These are phyloP conservation scores for Lolium multiflorum DNA, from an alignment of 176 grass and related monocot species.

Conservation along the genomic window DNA sequence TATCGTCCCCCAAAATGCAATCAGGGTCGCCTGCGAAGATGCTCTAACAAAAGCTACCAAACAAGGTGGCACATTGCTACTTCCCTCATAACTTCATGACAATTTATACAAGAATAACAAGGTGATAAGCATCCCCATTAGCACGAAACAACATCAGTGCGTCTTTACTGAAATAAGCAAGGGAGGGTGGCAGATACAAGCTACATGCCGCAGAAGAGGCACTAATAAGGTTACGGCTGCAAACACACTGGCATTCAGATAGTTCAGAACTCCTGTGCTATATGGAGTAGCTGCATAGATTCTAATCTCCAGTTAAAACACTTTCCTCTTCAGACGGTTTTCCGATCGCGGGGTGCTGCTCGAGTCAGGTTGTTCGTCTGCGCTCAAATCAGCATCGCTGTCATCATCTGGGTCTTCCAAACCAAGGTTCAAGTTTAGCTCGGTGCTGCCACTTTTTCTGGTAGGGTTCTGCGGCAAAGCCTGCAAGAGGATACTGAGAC, in stretches of 20 bases:
- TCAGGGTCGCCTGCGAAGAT: too few relatives aligned
- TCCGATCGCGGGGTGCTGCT: constrained; percentile 40
- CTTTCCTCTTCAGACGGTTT: constrained; percentile 50
- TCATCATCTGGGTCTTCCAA: constrained; percentile 69
- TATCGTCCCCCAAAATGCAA: too few relatives aligned
- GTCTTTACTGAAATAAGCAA: constrained; percentile 28
- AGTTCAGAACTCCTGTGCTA: background rate
- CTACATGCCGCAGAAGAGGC: background rate
- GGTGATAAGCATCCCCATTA: background rate
- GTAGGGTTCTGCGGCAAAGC: constrained; percentile 46
- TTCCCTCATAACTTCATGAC: background rate
- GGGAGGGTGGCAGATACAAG: background rate
- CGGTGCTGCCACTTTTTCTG: constrained; percentile 59
- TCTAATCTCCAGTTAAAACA: constrained; percentile 43
- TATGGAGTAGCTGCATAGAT: background rate
- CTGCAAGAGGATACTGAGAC: constrained; percentile 39
- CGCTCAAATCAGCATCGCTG: constrained; percentile 66
- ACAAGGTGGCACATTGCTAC: background rate
- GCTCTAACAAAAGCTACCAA: too few relatives aligned
- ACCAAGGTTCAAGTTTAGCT: constrained; percentile 79
- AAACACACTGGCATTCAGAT: background rate
- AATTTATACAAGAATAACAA: background rate
- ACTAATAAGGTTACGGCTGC: constrained; percentile 5
- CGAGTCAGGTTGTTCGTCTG: constrained; percentile 35
- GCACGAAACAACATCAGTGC: background rate